These are phyloP conservation scores for Vickermania spadyakhi DNA, from an alignment of 208 protist species.

Conservation along the genomic window DNA sequence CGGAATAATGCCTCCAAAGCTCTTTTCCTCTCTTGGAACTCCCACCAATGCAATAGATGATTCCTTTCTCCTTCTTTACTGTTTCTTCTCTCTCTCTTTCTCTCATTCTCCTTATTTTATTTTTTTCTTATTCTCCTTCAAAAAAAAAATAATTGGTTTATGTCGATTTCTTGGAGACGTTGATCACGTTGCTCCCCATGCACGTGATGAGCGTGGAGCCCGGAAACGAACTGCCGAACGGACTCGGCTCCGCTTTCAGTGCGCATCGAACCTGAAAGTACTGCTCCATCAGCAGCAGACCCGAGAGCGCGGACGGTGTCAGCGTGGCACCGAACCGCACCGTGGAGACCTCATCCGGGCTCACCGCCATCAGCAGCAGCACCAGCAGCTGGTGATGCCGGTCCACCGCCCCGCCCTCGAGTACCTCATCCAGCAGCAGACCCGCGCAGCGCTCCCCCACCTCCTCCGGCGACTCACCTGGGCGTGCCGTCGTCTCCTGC, in stretches of 20 bases:
- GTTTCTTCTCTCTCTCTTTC: no score
- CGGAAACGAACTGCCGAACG: conserved; percentile 34
- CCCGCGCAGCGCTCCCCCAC: conserved; percentile 71
- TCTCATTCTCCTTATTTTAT: no score
- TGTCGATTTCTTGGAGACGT: conserved; percentile 81
- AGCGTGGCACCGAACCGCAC: conserved; percentile 77
- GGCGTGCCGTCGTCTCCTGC: conserved; percentile 67
- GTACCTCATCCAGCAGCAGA: conserved; percentile 81
- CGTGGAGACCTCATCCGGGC: conserved; percentile 87
- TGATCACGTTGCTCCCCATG: conserved; percentile 75
- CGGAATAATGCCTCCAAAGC: no score
- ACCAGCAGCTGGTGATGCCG: conserved; percentile 84
- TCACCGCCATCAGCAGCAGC: conserved; percentile 87
- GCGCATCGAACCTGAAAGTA: conserved; percentile 83
- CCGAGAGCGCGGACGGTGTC: conserved; percentile 53
- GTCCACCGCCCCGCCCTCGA: conserved; percentile 84
- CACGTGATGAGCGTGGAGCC: conserved; percentile 76
- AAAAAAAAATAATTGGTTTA: no score
- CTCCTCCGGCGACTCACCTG: conserved; percentile 69
- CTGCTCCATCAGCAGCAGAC: conserved; percentile 75
- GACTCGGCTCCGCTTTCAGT: conserved; percentile 63
- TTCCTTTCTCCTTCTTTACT: no score
- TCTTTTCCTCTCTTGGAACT: no score
- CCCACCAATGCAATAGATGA: no score
- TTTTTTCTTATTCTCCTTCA: no score